phyloP scores from a whole-genome alignment of 305 asterid species.

The Plantago lanceolata region DNA sequence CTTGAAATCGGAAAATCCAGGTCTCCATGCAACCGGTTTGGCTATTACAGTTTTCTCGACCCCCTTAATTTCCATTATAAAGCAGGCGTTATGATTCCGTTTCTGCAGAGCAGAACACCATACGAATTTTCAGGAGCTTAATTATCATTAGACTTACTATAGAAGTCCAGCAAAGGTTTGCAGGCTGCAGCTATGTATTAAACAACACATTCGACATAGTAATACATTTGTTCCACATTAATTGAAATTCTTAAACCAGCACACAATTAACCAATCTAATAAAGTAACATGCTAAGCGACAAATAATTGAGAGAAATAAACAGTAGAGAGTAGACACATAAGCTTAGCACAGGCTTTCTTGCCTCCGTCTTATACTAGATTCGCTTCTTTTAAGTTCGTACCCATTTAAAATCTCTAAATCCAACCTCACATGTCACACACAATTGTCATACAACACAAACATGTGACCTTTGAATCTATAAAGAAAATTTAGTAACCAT shows the following conservation, averaged over 20 bases:
- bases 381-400: too few relatives aligned
- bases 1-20: slow-evolving; percentile 39
- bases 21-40: slow-evolving; percentile 84
- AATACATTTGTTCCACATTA: neutral
- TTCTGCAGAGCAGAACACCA: slow-evolving; percentile 24
- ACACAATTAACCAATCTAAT: neutral
- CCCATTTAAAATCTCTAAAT: too few relatives aligned
- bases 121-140: slow-evolving; percentile 12
- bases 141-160: neutral
- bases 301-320: too few relatives aligned
- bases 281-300: too few relatives aligned
- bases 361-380: too few relatives aligned
- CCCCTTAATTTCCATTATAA: slow-evolving; percentile 48
- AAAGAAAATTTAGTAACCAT: too few relatives aligned
- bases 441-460: too few relatives aligned
- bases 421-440: too few relatives aligned
- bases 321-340: too few relatives aligned
- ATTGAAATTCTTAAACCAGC: neutral
- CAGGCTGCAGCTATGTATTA: neutral
- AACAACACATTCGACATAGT: neutral
- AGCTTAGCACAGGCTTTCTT: too few relatives aligned
- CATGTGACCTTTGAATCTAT: too few relatives aligned
- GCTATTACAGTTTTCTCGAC: slow-evolving; percentile 48
- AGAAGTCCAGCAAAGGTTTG: neutral
- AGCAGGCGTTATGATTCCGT: slow-evolving; percentile 5